Conservation (phyloP, 257 asterid genomes). For the Solanum chilense region DNA sequence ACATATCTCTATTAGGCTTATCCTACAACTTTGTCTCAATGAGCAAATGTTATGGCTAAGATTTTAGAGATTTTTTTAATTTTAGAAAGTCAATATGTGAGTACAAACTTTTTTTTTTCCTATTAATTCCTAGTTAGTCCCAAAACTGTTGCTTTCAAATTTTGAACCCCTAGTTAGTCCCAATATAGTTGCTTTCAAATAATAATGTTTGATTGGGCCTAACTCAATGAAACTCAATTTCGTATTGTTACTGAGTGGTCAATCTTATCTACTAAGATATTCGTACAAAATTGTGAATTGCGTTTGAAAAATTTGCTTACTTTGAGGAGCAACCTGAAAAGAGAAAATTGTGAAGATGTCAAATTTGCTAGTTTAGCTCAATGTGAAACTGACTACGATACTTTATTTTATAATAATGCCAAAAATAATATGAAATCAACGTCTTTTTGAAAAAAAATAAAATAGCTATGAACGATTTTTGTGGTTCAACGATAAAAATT, state of each 20-base stretch:
- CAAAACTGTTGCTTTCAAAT: neutral
- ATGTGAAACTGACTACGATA: neutral
- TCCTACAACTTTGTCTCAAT: neutral
- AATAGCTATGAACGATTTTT: neutral
- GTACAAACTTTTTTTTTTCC: neutral
- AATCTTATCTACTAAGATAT: neutral
- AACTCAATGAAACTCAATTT: neutral
- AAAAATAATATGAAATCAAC: neutral
- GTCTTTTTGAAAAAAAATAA: neutral
- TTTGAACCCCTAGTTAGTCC: neutral
- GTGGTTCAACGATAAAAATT: neutral
- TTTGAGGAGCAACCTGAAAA: neutral
- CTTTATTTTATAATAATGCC: neutral
- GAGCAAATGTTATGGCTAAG: neutral
- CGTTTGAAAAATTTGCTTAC: too few relatives aligned
- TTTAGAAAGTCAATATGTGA: neutral
- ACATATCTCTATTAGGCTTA: neutral
- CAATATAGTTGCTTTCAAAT: neutral
- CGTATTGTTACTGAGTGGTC: neutral
- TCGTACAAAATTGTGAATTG: neutral
- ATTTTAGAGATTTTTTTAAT: neutral
- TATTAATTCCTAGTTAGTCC: neutral
- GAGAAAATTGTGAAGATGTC: too few relatives aligned
- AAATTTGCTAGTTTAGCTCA: neutral
- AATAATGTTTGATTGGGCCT: neutral